These are phyloP conservation scores for Rhinocladiella similis DNA, from an alignment of 2,329 filamentous ascomycete species.

Conservation along the genomic window DNA sequence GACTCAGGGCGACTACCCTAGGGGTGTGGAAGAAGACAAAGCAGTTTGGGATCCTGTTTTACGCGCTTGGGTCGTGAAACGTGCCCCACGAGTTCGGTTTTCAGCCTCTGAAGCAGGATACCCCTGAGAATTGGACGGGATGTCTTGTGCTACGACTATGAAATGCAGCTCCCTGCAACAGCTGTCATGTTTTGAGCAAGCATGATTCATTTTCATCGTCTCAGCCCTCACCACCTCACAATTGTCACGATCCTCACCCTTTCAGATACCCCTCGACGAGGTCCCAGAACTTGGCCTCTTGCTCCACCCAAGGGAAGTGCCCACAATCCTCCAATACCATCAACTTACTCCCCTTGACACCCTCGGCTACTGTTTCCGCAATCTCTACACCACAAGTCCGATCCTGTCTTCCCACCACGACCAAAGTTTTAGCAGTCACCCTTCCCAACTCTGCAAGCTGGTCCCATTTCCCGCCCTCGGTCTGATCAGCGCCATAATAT, in stretches of 20 bases:
- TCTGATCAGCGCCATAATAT: constrained; percentile 23
- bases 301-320: constrained; percentile 34
- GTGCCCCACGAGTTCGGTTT: constrained; percentile 15
- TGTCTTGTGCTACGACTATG: too few relatives aligned
- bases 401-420: constrained; percentile 32
- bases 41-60: constrained; percentile 12
- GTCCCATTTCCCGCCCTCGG: constrained; percentile 16
- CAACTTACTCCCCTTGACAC: constrained; percentile 18
- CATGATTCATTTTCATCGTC: too few relatives aligned
- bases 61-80: constrained; percentile 14
- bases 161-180: neutral
- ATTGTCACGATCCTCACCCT: constrained; percentile 5
- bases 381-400: constrained; percentile 27
- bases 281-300: constrained; percentile 18
- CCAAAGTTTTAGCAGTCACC: constrained; percentile 31
- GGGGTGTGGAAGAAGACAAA: constrained; percentile 12
- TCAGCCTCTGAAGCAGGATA: neutral
- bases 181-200: too few relatives aligned
- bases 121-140: neutral
- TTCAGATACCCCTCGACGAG: constrained; percentile 16
- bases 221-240: too few relatives aligned
- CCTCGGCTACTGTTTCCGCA: constrained; percentile 22
- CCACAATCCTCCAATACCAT: constrained; percentile 29
- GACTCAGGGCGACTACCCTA: neutral
- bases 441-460: constrained; percentile 14